phyloP scores from a whole-genome alignment of 441 rosid genomes.

The Arabidopsis lyrata region DNA sequence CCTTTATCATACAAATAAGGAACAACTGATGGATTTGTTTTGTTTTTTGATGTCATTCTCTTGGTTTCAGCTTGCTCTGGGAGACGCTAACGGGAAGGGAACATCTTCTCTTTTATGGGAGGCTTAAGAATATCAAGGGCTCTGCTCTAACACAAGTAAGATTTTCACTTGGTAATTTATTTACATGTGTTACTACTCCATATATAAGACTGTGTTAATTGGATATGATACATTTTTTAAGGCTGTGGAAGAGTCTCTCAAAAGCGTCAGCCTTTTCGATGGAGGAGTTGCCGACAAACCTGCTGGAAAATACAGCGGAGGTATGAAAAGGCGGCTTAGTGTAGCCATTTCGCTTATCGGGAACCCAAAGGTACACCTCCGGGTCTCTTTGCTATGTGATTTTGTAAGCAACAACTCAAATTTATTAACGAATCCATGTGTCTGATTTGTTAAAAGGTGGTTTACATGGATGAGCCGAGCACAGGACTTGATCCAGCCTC shows the following conservation, averaged over 20 bases:
- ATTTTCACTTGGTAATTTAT: not conserved
- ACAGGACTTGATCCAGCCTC: conserved; percentile 98
- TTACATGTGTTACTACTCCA: conserved; percentile 2
- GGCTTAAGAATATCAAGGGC: conserved; percentile 90
- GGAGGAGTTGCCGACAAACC: conserved; percentile 91
- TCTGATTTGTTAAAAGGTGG: conserved; percentile 62
- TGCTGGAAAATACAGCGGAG: conserved; percentile 95
- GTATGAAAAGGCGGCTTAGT: conserved; percentile 98
- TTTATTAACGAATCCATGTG: not conserved
- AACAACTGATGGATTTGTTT: not conserved
- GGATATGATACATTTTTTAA: conserved; percentile 37
- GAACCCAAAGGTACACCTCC: conserved; percentile 72
- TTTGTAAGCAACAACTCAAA: not conserved
- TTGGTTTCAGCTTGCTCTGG: conserved; percentile 33
- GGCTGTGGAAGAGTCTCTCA: conserved; percentile 97
- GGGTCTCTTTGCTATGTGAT: conserved; percentile 18
- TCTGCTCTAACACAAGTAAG: conserved; percentile 67
- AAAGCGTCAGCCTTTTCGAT: conserved; percentile 72
- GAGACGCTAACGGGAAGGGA: conserved; percentile 93
- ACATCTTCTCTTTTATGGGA: conserved; percentile 90
- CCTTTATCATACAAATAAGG: conserved; percentile 7
- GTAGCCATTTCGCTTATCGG: conserved; percentile 97
- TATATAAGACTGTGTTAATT: not conserved
- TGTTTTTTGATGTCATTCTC: not conserved
- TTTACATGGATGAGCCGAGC: conserved; percentile 98